phyloP scores from a whole-genome alignment of 441 rosid species.

The Erodium trifolium region DNA sequence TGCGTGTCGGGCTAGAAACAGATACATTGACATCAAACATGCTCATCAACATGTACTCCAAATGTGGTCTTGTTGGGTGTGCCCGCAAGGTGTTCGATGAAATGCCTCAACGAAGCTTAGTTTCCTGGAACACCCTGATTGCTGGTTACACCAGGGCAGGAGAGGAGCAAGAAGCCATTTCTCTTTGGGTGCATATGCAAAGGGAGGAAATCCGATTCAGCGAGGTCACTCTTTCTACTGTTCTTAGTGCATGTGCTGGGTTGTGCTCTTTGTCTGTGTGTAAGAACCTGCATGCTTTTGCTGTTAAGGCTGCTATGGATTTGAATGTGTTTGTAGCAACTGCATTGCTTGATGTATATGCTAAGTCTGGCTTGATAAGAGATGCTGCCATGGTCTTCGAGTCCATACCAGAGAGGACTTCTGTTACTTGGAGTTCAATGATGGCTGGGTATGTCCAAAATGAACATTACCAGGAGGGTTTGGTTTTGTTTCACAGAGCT shows the following conservation, averaged over 20 bases:
- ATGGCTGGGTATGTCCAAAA: constrained; percentile 60
- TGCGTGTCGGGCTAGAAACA: constrained; percentile 26
- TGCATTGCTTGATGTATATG: constrained; percentile 71
- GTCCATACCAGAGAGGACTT: constrained; percentile 51
- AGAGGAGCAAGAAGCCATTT: too few relatives aligned
- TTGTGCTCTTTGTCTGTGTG: constrained; percentile 38
- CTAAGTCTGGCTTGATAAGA: constrained; percentile 46
- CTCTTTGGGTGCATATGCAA: too few relatives aligned
- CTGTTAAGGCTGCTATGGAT: constrained; percentile 43
- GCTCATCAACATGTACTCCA: constrained; percentile 40
- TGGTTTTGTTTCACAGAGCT: constrained; percentile 34
- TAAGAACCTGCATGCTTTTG: constrained; percentile 55
- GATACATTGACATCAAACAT: constrained; percentile 47
- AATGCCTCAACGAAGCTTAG: constrained; percentile 40
- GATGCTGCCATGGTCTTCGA: constrained; percentile 54
- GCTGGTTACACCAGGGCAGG: too few relatives aligned
- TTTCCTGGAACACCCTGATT: too few relatives aligned
- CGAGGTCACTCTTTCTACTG: constrained; percentile 62
- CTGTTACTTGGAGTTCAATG: constrained; percentile 83
- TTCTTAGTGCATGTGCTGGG: constrained; percentile 30
- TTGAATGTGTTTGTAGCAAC: constrained; percentile 54
- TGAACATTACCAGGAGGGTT: constrained; percentile 60
- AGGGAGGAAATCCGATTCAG: constrained; percentile 36
- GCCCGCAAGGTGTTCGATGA: constrained; percentile 66
- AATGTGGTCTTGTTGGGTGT: constrained; percentile 32